Conservation (phyloP, 2,329 filamentous ascomycete species). For the Capronia americana region DNA sequence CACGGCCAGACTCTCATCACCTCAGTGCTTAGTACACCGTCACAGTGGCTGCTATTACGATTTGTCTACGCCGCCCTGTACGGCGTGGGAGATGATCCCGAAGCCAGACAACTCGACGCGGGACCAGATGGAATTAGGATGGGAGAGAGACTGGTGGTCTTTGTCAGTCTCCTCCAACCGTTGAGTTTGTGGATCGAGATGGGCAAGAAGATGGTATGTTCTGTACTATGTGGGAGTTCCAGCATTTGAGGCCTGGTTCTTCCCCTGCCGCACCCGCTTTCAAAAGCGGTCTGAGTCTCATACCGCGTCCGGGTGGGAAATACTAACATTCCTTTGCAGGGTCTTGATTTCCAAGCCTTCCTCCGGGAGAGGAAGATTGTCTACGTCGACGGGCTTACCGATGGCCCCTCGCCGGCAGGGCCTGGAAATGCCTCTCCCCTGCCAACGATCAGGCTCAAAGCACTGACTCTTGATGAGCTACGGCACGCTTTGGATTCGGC, state of each 20-base stretch:
- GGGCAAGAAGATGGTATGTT: constrained; percentile 66
- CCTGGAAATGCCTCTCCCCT: background rate
- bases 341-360: constrained; percentile 46
- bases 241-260: background rate
- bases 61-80: constrained; percentile 54
- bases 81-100: constrained; percentile 29
- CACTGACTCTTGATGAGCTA: constrained; percentile 30
- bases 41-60: constrained; percentile 64
- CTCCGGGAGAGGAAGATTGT: constrained; percentile 65
- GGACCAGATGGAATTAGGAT: background rate
- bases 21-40: constrained; percentile 54
- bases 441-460: constrained; percentile 27
- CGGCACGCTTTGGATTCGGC: constrained; percentile 16
- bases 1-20: constrained; percentile 52
- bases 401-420: constrained; percentile 4
- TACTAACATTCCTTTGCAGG: constrained; percentile 30
- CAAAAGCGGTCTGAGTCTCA: background rate
- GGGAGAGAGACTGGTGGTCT: constrained; percentile 61
- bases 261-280: background rate
- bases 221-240: background rate
- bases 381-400: constrained; percentile 78
- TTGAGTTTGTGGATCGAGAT: constrained; percentile 78
- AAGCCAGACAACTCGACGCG: background rate
- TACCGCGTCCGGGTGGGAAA: background rate
- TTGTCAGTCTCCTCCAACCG: constrained; percentile 84